Base-by-base conservation (phyloP, 2,329 filamentous ascomycete genomes). In the Cladosporium austrohemisphaericum region DNA sequence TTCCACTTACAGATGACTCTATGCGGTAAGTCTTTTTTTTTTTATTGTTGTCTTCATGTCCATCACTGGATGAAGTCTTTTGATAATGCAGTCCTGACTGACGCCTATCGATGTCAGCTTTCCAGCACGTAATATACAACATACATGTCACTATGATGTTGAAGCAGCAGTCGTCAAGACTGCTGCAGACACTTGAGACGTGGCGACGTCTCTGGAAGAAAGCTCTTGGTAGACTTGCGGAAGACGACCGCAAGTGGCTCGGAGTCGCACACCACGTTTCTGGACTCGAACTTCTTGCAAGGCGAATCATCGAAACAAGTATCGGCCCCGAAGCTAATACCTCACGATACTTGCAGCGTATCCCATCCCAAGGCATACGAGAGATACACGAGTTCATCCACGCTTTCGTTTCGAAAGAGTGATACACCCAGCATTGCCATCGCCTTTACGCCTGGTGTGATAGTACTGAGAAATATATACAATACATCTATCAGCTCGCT, bases 321-420 rank as follows among this genome's bases (percentile, higher is more conserved):
- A 16, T 5, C 4, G 26, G 16, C 13, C 25, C 18, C 5, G 23
- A 43, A 22, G 40, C 40, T 9, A 19, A 29, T n/a, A n/a, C 18
- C 7, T 32, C 33, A 6, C 25, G 26, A 10, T 51, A 51, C 10
- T 23, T 51, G 19, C 41, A 38, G 7, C 25, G 49, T 2, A 41
- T 40, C 2, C 49, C 49, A 8, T 46, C 41, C 3, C 20, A 4
- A 2, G 28, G 41, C 2, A 36, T 35, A 2, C 18, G 26, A 22
- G 20, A 35, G n/a, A 3, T 51, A 6, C 49, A 51, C 13, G 41
- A 51, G 26, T 51, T 51, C 31, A 51, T 51, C 11, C 28, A 14
- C 6, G 11, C 14, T 3, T 45, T 44, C 10, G 31, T 45, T 2
- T 26, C 22, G 22, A 22, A 25, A 9, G n/a, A 14, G 26, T 40